These are phyloP conservation scores for Paraphoma chrysanthemicola DNA, from an alignment of 2,329 filamentous ascomycete species.

Conservation along the genomic window DNA sequence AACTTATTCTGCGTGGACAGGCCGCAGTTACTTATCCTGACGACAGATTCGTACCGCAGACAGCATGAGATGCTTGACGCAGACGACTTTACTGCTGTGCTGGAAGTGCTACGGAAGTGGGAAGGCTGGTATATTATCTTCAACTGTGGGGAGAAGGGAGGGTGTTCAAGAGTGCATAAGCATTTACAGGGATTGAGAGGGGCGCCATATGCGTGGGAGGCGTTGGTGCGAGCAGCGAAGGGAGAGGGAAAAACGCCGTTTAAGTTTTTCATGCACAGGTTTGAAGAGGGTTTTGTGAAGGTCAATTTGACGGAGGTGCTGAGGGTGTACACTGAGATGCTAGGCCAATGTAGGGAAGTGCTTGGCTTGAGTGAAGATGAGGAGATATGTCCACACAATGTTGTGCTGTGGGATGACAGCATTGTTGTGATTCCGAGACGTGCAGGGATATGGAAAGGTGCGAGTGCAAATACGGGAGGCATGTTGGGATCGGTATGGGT, in stretches of 20 bases:
- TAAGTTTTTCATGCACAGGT: constrained; percentile 42
- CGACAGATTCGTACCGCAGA: constrained; percentile 55
- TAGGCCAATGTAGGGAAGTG: constrained; percentile 14
- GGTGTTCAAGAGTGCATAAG: constrained; percentile 59
- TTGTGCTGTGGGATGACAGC: constrained; percentile 53
- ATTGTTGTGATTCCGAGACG: constrained; percentile 58
- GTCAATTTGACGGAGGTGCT: constrained; percentile 16
- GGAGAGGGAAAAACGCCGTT: constrained; percentile 42
- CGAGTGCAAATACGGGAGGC: constrained; percentile 55
- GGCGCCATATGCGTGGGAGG: constrained; percentile 38
- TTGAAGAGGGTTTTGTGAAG: constrained; percentile 23
- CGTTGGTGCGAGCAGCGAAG: constrained; percentile 33
- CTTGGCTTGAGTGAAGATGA: constrained; percentile 15
- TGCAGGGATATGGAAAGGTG: constrained; percentile 40
- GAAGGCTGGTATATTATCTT: constrained; percentile 52
- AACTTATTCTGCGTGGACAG: constrained; percentile 60
- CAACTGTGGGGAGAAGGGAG: constrained; percentile 55
- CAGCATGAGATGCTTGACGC: constrained; percentile 53
- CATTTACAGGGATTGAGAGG: constrained; percentile 54
- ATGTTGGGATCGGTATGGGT: constrained; percentile 58
- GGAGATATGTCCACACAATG: constrained; percentile 54
- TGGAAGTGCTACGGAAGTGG: constrained; percentile 40
- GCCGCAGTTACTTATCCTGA: constrained; percentile 58
- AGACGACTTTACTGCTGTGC: constrained; percentile 52
- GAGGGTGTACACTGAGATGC: constrained; percentile 25